Base-by-base conservation (phyloP, 2,329 filamentous ascomycete species). In the Ophiostoma himal-ulmi region DNA sequence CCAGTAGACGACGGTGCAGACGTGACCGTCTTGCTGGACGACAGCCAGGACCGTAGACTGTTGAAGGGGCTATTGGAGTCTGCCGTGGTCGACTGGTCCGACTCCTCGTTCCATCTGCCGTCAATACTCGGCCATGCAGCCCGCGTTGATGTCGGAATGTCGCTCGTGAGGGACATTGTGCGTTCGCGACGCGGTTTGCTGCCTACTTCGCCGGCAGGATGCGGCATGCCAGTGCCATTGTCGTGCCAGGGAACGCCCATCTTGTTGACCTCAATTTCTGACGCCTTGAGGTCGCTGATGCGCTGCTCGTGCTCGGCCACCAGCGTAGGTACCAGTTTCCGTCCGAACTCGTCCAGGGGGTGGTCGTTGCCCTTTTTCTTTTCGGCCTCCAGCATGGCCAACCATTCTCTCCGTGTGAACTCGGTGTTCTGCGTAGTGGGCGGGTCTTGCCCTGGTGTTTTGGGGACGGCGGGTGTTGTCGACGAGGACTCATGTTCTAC, bases 1-100 rank as follows among this genome's bases (percentile, higher is more conserved):
- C 69, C 11, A 1, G 67, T 68, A 10, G 72, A 72, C 17, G 72
- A 72, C 8, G 71, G 60, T 8, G 44, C 34, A 20, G 70, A 22
- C 13, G 68, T 41, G 36, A 72, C 44, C 3, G 68, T 69, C 20
- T 70, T 66, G 54, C 68, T 41, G 6, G 68, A 62, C 20, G 73
- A 74, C 11, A 74, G 69, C 73, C 73, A 74, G 4, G 73, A 74
- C 7, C 73, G 73, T 11, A 74, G 62, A 60, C 73, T 74, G 73
- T 71, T 74, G 30, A 74, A 74, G 8, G 72, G 70, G 52, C 71
- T 72, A 71, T 62, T 74, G n/a, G 73, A 73, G 30, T 73, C 71
- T 26, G 67, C 57, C 6, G 71, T 72, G 0, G 70, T 73, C 14
- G 72, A 73, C 39, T 67, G 64, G 68, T 74, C 73, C 7, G 72